Conservation (phyloP, 352 stramenopile genomes). For the Globisporangium canariense region DNA sequence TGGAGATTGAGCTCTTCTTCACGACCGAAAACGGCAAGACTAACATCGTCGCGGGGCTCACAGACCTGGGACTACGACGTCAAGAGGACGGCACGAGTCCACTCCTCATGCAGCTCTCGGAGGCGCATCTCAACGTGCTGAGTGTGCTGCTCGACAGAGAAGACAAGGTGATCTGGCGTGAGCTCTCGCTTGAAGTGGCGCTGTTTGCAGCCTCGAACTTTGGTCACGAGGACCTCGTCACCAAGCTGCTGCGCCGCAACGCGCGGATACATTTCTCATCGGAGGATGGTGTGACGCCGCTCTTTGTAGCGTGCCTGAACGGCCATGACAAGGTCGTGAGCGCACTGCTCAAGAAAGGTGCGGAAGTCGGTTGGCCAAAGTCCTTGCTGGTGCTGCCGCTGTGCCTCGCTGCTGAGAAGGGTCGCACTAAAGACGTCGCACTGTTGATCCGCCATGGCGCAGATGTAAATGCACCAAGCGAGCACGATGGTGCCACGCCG, state of each 20-base stretch:
- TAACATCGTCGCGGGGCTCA: neutral
- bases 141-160: constrained; percentile 11
- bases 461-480: constrained; percentile 1
- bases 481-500: constrained; percentile 1
- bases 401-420: constrained; percentile 3
- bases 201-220: constrained; percentile 6
- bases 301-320: constrained; percentile 6
- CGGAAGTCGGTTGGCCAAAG: neutral
- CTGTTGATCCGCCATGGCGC: constrained; percentile 5
- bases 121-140: constrained; percentile 7
- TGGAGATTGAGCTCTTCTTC: constrained; percentile 17
- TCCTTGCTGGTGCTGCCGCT: neutral
- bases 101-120: neutral
- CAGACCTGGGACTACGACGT: neutral
- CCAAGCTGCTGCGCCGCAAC: constrained; percentile 5
- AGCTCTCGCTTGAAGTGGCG: constrained; percentile 8
- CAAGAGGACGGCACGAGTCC: neutral
- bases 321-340: constrained; percentile 1
- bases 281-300: neutral
- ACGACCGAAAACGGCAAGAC: neutral
- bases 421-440: neutral
- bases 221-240: constrained; percentile 3
- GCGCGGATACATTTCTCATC: neutral
- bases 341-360: constrained; percentile 2
- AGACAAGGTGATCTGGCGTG: neutral